Conservation (phyloP, 805 yeast species). For the Hanseniaspora vineae region DNA sequence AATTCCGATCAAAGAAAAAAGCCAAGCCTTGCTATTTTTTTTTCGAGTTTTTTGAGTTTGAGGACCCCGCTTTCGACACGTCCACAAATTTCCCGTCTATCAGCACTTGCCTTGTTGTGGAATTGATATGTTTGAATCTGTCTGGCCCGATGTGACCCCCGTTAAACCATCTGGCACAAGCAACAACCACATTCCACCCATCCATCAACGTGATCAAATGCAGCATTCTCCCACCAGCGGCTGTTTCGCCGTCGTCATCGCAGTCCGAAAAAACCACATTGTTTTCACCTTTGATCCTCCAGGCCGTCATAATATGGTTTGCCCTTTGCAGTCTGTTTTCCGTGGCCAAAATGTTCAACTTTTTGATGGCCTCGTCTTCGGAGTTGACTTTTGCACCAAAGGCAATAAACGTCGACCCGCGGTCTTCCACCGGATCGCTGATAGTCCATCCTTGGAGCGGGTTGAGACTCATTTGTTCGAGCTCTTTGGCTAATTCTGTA, state of each 20-base stretch:
- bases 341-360: slow-evolving; percentile 37
- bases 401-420: slow-evolving; percentile 79
- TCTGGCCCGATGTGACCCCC: slow-evolving; percentile 89
- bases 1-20: neutral
- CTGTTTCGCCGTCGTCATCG: slow-evolving; percentile 96
- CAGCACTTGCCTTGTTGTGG: slow-evolving; percentile 78
- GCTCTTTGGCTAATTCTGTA: slow-evolving; percentile 1
- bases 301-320: slow-evolving; percentile 74
- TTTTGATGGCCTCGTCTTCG: slow-evolving; percentile 52
- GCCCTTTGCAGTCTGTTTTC: slow-evolving; percentile 62
- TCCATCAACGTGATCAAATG: slow-evolving; percentile 72
- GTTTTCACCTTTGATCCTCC: slow-evolving; percentile 45
- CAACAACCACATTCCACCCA: slow-evolving; percentile 70
- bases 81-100: slow-evolving; percentile 43
- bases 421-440: slow-evolving; percentile 67
- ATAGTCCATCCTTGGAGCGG: slow-evolving; percentile 61
- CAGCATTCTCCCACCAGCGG: slow-evolving; percentile 81
- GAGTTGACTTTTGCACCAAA: slow-evolving; percentile 50
- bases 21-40: neutral
- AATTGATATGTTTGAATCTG: slow-evolving; percentile 84
- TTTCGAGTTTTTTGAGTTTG: neutral
- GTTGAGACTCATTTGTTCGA: slow-evolving; percentile 18
- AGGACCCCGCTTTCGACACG: neutral
- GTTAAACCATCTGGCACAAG: slow-evolving; percentile 84
- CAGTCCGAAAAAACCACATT: slow-evolving; percentile 66